Base-by-base conservation (phyloP, 1,284 basidiomycete species). In the Marasmius fiardii region DNA sequence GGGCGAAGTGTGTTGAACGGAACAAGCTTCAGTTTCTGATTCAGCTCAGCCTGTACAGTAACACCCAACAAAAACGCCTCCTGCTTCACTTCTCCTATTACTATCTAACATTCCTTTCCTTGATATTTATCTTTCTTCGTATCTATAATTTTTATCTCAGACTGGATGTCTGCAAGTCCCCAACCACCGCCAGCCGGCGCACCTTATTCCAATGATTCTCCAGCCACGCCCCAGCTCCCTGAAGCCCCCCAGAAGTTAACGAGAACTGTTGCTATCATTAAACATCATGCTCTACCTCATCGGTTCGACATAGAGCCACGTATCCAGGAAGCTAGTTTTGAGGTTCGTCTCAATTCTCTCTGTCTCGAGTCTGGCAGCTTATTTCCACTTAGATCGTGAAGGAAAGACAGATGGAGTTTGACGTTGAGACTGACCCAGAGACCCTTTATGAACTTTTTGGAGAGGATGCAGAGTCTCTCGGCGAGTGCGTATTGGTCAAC, bases 331-430 rank as follows among this genome's bases (percentile, higher is more conserved):
- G 85, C 88, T 43, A 82, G 82, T 64, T 90, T 91, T 59, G 88
- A 91, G 79, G 88, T 89, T 31, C 57, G 79, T 41, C 18, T 18
- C 63, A 41, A 18, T 18, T 54, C 41, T 57, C n/a, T 47, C 48
- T 52, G 24, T 43, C 21, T 28, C 43, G 41, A 39, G 52, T 37
- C 26, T 41, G 18, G 24, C 56, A 6, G 45, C 45, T 54, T 51
- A 35, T 54, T 55, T 51, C 34, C 48, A 43, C 51, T 11, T 63
- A 90, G 88, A 90, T 91, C 64, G 83, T 89, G 53, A 91, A 91
- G 68, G 88, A 91, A 69, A 74, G 88, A 21, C 89, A 89, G 67
- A 90, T 91, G 86, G 88, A 90, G 61, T 90, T 91, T 63, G 88
- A 90, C 64, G 78, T 81, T 18, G 89, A 91, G 64, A 82, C 84